phyloP scores from a whole-genome alignment of 2,329 filamentous ascomycete species.

The Plectosphaerella cucumerina region DNA sequence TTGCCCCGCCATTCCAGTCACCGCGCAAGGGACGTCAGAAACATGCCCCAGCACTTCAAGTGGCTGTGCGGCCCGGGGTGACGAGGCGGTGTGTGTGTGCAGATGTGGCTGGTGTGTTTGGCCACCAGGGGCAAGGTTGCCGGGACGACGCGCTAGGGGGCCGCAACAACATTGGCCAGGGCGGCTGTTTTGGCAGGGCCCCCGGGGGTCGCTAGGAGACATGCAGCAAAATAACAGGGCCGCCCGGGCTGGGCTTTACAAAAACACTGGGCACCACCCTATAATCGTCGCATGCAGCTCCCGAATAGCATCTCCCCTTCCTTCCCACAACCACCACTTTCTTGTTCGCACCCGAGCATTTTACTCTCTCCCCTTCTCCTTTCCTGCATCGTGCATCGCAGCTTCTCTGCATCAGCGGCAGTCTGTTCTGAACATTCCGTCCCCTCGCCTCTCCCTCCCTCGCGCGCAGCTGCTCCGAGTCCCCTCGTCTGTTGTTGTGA shows the following conservation, averaged over 20 bases:
- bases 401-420: no score
- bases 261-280: background rate
- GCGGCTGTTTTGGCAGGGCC: background rate
- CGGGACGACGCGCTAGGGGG: background rate
- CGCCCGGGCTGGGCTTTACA: background rate
- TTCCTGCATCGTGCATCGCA: background rate
- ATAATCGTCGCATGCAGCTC: background rate
- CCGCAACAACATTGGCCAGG: background rate
- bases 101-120: background rate
- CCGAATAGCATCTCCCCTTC: background rate
- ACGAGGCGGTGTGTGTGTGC: background rate
- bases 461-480: no score
- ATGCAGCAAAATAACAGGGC: constrained; percentile 1
- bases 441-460: no score
- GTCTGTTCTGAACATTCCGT: no score
- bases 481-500: no score
- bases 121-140: background rate
- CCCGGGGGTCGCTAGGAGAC: background rate
- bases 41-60: background rate
- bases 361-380: background rate
- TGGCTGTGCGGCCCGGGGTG: background rate
- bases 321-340: background rate
- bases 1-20: background rate
- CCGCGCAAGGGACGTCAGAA: background rate
- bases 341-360: background rate